These are phyloP conservation scores for Neurospora tetraspora DNA, from an alignment of 495 filamentous ascomycete species.

Conservation along the genomic window DNA sequence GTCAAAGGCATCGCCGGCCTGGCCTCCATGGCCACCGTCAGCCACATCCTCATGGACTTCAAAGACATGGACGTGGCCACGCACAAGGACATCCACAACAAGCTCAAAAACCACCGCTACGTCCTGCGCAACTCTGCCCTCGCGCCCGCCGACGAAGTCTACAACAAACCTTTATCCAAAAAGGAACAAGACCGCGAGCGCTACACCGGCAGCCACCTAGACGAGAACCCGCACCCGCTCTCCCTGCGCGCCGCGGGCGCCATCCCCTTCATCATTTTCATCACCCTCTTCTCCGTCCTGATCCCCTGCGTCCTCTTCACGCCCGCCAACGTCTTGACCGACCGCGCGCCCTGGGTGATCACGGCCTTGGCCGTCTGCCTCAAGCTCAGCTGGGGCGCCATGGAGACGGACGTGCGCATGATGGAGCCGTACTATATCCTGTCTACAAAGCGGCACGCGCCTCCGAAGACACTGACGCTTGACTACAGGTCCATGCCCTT, in stretches of 20 bases:
- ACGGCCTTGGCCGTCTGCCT: constrained; percentile 52
- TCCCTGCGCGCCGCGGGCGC: constrained; percentile 52
- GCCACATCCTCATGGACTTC: constrained; percentile 66
- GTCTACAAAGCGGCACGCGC: constrained; percentile 46
- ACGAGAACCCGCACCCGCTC: constrained; percentile 56
- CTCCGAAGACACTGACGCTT: constrained; percentile 50
- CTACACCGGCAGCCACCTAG: constrained; percentile 30
- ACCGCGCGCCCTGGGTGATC: constrained; percentile 53
- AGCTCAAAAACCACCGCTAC: constrained; percentile 53
- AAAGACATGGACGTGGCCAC: constrained; percentile 57
- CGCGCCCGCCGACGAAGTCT: constrained; percentile 33
- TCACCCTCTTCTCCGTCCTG: constrained; percentile 40
- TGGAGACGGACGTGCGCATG: constrained; percentile 65
- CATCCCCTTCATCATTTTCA: constrained; percentile 42
- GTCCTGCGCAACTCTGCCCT: constrained; percentile 59
- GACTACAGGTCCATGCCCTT: constrained; percentile 65
- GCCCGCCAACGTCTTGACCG: constrained; percentile 40
- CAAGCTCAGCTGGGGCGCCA: constrained; percentile 56
- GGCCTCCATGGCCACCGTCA: constrained; percentile 61
- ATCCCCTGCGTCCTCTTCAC: constrained; percentile 51
- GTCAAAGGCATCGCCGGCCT: constrained; percentile 66
- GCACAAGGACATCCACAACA: constrained; percentile 54
- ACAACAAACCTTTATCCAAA: constrained; percentile 9
- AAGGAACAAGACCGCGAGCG: constrained; percentile 20
- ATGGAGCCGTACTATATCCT: constrained; percentile 68